Evolutionary conservation across 768 basidiomycete genomes (phyloP).

Genomic region (Terana coerulea): DNA sequence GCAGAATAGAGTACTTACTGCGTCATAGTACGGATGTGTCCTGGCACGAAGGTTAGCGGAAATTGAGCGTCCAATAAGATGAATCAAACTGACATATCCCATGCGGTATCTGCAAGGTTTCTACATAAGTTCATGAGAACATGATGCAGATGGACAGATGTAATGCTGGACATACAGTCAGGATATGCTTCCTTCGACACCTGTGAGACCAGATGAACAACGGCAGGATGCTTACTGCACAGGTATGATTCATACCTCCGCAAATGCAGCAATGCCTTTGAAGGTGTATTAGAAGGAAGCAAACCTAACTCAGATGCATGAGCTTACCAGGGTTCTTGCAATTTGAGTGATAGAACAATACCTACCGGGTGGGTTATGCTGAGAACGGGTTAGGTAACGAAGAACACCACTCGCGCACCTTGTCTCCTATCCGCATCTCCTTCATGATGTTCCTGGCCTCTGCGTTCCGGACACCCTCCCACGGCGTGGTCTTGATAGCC

Average conservation of each 20-base stretch:
- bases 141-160: not conserved
- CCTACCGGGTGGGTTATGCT: slow-evolving; percentile 35
- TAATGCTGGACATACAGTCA: slow-evolving; percentile 61
- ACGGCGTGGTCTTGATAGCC: slow-evolving; percentile 59
- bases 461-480: slow-evolving; percentile 87
- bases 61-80: slow-evolving; percentile 7
- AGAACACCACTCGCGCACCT: slow-evolving; percentile 39
- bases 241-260: slow-evolving; percentile 49
- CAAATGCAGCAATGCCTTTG: slow-evolving; percentile 75
- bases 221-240: not conserved
- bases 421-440: slow-evolving; percentile 72
- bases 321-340: slow-evolving; percentile 72
- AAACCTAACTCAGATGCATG: not conserved
- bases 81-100: slow-evolving; percentile 73
- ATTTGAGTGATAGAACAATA: slow-evolving; percentile 85
- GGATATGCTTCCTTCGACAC: slow-evolving; percentile 85
- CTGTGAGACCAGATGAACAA: slow-evolving; percentile 29
- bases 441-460: slow-evolving; percentile 84
- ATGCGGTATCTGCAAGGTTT: slow-evolving; percentile 68
- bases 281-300: not conserved
- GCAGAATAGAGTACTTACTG: slow-evolving; percentile 39
- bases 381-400: not conserved
- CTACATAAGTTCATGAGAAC: slow-evolving; percentile 13
- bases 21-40: slow-evolving; percentile 77
- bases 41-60: slow-evolving; percentile 28